Evolutionary conservation across 345 rosid genomes (phyloP).

Genomic region (Brassica juncea): DNA sequence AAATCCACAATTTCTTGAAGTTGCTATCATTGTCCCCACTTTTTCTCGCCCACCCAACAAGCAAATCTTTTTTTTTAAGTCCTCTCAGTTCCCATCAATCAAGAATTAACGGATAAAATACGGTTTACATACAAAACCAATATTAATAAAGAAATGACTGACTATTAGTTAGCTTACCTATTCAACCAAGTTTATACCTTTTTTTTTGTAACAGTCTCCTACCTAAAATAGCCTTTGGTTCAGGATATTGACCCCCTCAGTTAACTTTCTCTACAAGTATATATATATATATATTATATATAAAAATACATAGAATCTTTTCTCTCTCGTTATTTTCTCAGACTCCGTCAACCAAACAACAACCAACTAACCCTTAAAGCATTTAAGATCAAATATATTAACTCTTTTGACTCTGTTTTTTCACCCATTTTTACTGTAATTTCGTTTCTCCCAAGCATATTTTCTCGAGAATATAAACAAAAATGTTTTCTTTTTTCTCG

Average conservation of each 20-base stretch:
- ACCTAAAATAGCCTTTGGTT: background rate
- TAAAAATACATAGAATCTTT: background rate
- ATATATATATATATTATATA: no score
- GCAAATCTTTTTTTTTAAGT: background rate
- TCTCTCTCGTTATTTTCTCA: background rate
- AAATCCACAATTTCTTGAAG: constrained; percentile 30
- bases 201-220: background rate
- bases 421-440: background rate
- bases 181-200: constrained; percentile 3
- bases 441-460: background rate
- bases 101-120: constrained; percentile 21
- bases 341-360: background rate
- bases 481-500: background rate
- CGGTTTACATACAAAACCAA: constrained; percentile 11
- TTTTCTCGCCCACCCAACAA: constrained; percentile 40
- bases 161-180: constrained; percentile 26
- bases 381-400: constrained; percentile 5
- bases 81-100: constrained; percentile 31
- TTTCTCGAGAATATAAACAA: background rate
- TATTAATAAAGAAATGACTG: constrained; percentile 2
- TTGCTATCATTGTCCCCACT: constrained; percentile 36
- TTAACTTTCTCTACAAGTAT: background rate
- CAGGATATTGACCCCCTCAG: background rate
- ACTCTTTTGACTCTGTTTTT: background rate
- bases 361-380: background rate